Evolutionary conservation across 179 eudicot genomes (phyloP).

Genomic region (Spinacia oleracea): DNA sequence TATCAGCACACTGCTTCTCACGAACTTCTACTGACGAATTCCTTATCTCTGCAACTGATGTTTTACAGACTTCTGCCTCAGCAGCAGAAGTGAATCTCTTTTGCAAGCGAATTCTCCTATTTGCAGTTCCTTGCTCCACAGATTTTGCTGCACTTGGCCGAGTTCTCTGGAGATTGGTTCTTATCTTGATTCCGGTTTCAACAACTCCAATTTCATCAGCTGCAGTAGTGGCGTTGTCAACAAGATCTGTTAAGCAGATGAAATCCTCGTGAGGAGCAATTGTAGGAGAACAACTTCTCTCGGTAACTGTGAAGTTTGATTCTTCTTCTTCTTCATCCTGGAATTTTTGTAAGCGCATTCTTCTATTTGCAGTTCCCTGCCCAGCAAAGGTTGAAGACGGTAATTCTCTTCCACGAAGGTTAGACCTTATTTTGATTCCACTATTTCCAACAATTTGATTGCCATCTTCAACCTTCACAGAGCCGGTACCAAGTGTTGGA

Average conservation of each 20-base stretch:
- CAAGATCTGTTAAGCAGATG: conserved; percentile 27
- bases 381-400: conserved; percentile 8
- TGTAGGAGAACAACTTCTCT: conserved; percentile 12
- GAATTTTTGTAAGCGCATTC: conserved; percentile 25
- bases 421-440: conserved; percentile 47
- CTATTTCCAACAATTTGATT: conserved; percentile 38
- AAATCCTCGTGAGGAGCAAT: conserved; percentile 19
- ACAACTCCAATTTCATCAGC: conserved; percentile 18
- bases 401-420: conserved; percentile 15
- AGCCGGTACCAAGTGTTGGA: neutral
- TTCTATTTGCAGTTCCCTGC: conserved; percentile 72
- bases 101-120: conserved; percentile 57
- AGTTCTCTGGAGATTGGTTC: conserved; percentile 36
- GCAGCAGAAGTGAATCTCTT: neutral
- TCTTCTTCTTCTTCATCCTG: conserved; percentile 1
- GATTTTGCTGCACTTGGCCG: conserved; percentile 21
- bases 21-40: conserved; percentile 16
- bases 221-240: neutral
- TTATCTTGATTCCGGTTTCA: conserved; percentile 58
- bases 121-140: conserved; percentile 59
- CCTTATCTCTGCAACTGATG: conserved; percentile 23
- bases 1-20: conserved; percentile 12
- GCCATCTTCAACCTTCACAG: conserved; percentile 25
- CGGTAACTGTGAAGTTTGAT: conserved; percentile 6
- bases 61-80: conserved; percentile 22